phyloP scores from a whole-genome alignment of 495 filamentous ascomycete species.

The Recurvomyces mirabilis region DNA sequence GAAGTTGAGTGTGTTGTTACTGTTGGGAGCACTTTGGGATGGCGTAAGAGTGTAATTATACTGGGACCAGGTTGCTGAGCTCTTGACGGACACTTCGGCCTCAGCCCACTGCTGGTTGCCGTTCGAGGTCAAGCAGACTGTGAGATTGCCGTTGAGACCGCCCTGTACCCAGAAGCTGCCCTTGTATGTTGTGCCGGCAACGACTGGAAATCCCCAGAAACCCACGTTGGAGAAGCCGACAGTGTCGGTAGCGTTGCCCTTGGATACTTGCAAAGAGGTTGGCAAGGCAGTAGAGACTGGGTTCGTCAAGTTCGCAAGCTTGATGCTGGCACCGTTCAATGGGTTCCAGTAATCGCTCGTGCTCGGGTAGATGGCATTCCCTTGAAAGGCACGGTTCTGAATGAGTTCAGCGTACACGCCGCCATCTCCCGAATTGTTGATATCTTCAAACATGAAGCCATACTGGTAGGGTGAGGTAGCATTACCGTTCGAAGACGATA shows the following conservation, averaged over 20 bases:
- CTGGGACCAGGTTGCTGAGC: slow-evolving; percentile 36
- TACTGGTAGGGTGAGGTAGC: slow-evolving; percentile 44
- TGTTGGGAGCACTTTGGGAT: slow-evolving; percentile 25
- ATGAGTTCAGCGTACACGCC: slow-evolving; percentile 68
- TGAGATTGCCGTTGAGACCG: slow-evolving; percentile 25
- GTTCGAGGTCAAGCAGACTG: slow-evolving; percentile 36
- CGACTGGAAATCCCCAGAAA: slow-evolving; percentile 21
- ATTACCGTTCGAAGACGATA: slow-evolving; percentile 41
- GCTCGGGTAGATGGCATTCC: slow-evolving; percentile 26
- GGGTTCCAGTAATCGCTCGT: slow-evolving; percentile 43
- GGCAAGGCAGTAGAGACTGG: slow-evolving; percentile 45
- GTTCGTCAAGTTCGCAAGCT: slow-evolving; percentile 35
- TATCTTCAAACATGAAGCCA: slow-evolving; percentile 57
- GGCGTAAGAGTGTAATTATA: slow-evolving; percentile 36
- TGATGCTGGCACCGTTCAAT: slow-evolving; percentile 40
- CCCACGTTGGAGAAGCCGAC: slow-evolving; percentile 23
- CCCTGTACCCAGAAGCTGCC: slow-evolving; percentile 30
- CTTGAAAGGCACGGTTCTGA: slow-evolving; percentile 63
- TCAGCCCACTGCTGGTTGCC: slow-evolving; percentile 38
- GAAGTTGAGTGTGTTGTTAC: slow-evolving; percentile 30
- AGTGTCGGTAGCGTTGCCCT: slow-evolving; percentile 9
- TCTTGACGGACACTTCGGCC: slow-evolving; percentile 32
- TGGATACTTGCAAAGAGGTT: slow-evolving; percentile 47
- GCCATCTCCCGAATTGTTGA: slow-evolving; percentile 65
- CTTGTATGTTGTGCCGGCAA: slow-evolving; percentile 21